Evolutionary conservation across 257 asterid genomes (phyloP).

Genomic region (Ehretia macrophylla): DNA sequence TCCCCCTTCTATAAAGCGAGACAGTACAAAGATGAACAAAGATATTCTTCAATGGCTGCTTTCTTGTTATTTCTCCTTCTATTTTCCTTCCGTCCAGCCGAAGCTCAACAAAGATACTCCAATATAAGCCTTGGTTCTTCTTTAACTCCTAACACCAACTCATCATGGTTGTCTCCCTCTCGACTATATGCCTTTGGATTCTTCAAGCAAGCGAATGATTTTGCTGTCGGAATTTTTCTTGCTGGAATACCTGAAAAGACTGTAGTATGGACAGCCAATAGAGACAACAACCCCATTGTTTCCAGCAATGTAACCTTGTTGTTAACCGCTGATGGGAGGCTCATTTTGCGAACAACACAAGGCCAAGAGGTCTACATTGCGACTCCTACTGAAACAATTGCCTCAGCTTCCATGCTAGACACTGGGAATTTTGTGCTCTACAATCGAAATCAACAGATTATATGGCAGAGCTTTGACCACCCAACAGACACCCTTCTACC

Average conservation of each 20-base stretch:
- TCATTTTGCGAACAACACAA: slow-evolving; percentile 21
- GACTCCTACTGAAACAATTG: slow-evolving; percentile 1
- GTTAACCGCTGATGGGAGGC: slow-evolving; percentile 28
- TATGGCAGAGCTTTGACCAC: slow-evolving; percentile 54
- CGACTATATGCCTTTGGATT: slow-evolving; percentile 27
- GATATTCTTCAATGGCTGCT: slow-evolving; percentile 13
- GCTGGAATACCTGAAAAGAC: slow-evolving; percentile 16
- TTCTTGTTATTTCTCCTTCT: slow-evolving; percentile 12
- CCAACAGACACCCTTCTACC: slow-evolving; percentile 49
- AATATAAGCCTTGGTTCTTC: slow-evolving; percentile 39
- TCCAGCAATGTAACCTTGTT: slow-evolving; percentile 15
- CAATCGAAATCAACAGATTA: slow-evolving; percentile 2
- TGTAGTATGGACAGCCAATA: slow-evolving; percentile 35
- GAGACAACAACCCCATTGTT: slow-evolving; percentile 12
- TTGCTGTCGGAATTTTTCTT: slow-evolving; percentile 18
- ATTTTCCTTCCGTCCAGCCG: slow-evolving; percentile 13
- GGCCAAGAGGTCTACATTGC: slow-evolving; percentile 5
- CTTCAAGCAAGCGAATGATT: slow-evolving; percentile 12
- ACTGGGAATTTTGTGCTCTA: slow-evolving; percentile 56
- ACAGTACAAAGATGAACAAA: neutral
- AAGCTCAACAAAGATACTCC: slow-evolving; percentile 24
- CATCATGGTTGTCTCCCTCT: slow-evolving; percentile 23
- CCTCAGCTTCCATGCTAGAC: slow-evolving; percentile 42
- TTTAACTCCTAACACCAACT: slow-evolving; percentile 29
- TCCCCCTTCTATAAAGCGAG: neutral